Conservation (phyloP, 805 yeast species). For the Candida gorgasii region DNA sequence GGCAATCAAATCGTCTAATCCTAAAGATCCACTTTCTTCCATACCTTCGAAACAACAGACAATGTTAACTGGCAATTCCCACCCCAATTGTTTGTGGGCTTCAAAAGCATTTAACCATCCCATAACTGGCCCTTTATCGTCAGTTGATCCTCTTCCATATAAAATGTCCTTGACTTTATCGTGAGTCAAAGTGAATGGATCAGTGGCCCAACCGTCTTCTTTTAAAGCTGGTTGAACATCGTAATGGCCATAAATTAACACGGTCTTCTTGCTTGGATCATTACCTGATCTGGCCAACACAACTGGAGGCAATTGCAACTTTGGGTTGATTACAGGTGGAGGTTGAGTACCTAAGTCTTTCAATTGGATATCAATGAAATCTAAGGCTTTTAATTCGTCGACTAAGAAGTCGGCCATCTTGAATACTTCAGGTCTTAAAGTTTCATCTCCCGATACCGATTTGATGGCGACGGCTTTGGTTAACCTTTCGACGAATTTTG, state of each 20-base stretch:
- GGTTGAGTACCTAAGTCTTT: constrained; percentile 88
- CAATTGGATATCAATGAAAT: constrained; percentile 79
- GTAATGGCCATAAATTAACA: constrained; percentile 93
- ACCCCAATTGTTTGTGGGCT: constrained; percentile 82
- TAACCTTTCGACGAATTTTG: constrained; percentile 70
- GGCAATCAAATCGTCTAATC: constrained; percentile 81
- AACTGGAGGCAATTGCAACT: constrained; percentile 85
- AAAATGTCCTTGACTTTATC: constrained; percentile 65
- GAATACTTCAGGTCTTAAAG: constrained; percentile 83
- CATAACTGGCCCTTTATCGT: constrained; percentile 96
- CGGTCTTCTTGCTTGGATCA: constrained; percentile 82
- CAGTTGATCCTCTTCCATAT: constrained; percentile 93
- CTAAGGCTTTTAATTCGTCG: constrained; percentile 65
- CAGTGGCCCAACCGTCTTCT: constrained; percentile 95
- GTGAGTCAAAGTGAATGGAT: constrained; percentile 74
- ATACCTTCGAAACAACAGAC: constrained; percentile 96
- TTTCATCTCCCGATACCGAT: constrained; percentile 90
- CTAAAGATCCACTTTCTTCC: constrained; percentile 97
- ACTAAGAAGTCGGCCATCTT: constrained; percentile 85
- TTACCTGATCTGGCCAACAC: constrained; percentile 86
- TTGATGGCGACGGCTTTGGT: constrained; percentile 89
- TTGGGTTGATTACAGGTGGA: constrained; percentile 73
- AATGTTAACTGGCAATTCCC: constrained; percentile 91
- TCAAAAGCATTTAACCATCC: constrained; percentile 94
- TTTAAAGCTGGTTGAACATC: constrained; percentile 95